A percentile compares a stretch with the other conserved stretches of the same genome.
Conservation (phyloP, 1,284 basidiomycete species). For the Vanrija pseudolonga region DNA sequence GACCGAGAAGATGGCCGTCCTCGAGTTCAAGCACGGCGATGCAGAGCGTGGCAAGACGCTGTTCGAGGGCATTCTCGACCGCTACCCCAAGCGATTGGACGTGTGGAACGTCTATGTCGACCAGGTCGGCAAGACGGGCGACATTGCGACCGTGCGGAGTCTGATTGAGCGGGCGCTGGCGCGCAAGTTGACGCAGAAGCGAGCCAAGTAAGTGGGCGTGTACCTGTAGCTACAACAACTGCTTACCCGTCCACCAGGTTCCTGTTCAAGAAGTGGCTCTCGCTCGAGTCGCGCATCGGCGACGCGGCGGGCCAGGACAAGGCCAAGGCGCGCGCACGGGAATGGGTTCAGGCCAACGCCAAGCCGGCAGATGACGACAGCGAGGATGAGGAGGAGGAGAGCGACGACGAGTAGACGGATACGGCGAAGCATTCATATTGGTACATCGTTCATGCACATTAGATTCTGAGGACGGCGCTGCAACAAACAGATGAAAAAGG, state of each 20-base stretch:
- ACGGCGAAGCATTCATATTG: neutral
- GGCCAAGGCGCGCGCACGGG: slow-evolving; percentile 83
- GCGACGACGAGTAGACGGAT: slow-evolving; percentile 16
- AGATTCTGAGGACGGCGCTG: neutral
- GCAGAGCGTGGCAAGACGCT: slow-evolving; percentile 91
- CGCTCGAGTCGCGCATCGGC: slow-evolving; percentile 79
- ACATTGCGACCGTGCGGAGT: slow-evolving; percentile 72
- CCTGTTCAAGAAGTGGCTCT: slow-evolving; percentile 97
- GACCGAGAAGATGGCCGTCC: slow-evolving; percentile 87
- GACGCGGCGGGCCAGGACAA: slow-evolving; percentile 74
- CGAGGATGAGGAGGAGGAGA: slow-evolving; percentile 21
- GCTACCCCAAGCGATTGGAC: slow-evolving; percentile 89
- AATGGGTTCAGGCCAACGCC: slow-evolving; percentile 59
- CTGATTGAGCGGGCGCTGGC: slow-evolving; percentile 78
- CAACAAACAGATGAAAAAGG: neutral
- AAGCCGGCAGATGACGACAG: slow-evolving; percentile 18
- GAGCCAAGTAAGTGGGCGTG: slow-evolving; percentile 69
- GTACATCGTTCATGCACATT: neutral
- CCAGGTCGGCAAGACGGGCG: slow-evolving; percentile 75
- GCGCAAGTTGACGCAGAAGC: slow-evolving; percentile 86
- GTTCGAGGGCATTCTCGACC: slow-evolving; percentile 93
- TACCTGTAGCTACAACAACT: too few species aligned
- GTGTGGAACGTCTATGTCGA: slow-evolving; percentile 97
- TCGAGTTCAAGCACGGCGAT: slow-evolving; percentile 93
- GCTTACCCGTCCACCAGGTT: slow-evolving; percentile 54